Evolutionary conservation across 116 monocot genomes (phyloP), one percentile per base, ranked within the genome.

Genomic region (Cymodocea nodosa): DNA sequence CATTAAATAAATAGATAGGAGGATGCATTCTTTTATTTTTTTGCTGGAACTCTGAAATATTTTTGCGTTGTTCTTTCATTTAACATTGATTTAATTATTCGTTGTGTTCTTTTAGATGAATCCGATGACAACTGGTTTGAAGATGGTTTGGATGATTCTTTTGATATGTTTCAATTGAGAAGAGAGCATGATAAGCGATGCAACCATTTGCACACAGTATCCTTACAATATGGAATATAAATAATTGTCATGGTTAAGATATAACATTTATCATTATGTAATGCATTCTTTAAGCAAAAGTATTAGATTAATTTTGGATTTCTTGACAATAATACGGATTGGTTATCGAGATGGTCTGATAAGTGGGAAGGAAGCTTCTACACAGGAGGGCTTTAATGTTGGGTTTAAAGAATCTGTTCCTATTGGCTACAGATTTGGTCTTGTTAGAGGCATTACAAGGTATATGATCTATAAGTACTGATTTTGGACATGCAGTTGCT

Each of bases 321-420:
- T 23, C 71, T 81, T 76, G 55, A 79, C 70, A 73, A 62, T 52
- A 73, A 49, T 54, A 34, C 69, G 71, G 88, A 84, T 82, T 71
- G 93, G 93, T 15, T 93, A 89, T 62, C 73, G 86, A 55, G 93
- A 89, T 66, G 93, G 93, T 59, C 71, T 86, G 56, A 75, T 76
- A 15, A 74, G 74, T 65, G 93, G 89, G 18, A 83, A 86, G 74
- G 80, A 93, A 73, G 81, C 79, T 57, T 81, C 85, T 51, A 83
- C 81, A 8, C 89, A 93, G 60, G 80, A 86, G 71, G 93, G 89
- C 54, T 93, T 93, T 56, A 86, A 83, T 77, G 56, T 50, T 55
- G 89, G 89, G 35, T 89, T 81, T 69, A 80, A 73, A 63, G 73
- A 93, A 74, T 85, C 85, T 62, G 79, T 83, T 12, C 16, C 24